Base-by-base conservation (phyloP, 1,284 basidiomycete genomes). In the Trichosporon sp. region DNA sequence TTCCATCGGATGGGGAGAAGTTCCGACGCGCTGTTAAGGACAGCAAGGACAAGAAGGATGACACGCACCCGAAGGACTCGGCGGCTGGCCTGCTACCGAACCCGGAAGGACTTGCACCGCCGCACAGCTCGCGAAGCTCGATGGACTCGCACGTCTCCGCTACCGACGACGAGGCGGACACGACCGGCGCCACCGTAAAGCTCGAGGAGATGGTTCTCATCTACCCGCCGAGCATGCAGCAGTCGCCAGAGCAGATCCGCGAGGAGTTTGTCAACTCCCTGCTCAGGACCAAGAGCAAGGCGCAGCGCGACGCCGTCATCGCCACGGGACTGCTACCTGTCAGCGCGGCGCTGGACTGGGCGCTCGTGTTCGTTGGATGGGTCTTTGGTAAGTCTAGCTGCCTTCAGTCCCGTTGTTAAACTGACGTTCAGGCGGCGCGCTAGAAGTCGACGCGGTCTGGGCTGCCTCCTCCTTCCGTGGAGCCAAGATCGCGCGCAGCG, bases 361-460 rank as follows among this genome's bases (percentile, higher is more conserved):
- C 69, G 21, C 71, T 75, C 12, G 48, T 73, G 26, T 75, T 75
- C 26, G 72, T 73, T 51, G 74, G 74, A 10, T 75, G 74, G 74
- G 67, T 75, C 5, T 75, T 75, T 40, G 74, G 72, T 73, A 37
- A 65, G 72, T 69, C 12, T 26, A 1, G 40, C 16, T 21, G 26
- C 8, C 14, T 26, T 26, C 16, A 46, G 14, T n/a, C 5, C 14
- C 16, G 4, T 65, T 21, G 8, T 14, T 19, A 19, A 19, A 10
- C 65, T 66, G 19, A 70, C 65, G 12, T 19, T 1, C 32, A 73
- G 72, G 74, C 51, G 74, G 74, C 16, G 68, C 69, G 7, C 69
- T 75, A 31, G 74, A 75, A 10, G 72, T 75, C 32, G 74, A 75
- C 66, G 74, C 72, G 0, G 69, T 75, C 7, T 75, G 74, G 74